Evolutionary conservation across 2,329 filamentous ascomycete species (phyloP).

Genomic region (Xylaria polymorpha): DNA sequence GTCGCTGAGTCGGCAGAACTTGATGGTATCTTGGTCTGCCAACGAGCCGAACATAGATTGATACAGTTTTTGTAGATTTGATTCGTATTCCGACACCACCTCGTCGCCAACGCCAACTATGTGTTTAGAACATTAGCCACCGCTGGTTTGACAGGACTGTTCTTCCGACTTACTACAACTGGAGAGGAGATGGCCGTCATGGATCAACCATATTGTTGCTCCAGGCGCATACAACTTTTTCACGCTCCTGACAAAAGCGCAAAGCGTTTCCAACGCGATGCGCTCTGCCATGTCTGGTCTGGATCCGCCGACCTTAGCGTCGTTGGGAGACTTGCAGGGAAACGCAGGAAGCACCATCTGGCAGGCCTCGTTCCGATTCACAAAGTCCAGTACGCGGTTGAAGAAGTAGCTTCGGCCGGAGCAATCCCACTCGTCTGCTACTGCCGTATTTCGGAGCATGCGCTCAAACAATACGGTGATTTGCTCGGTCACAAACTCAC

Average conservation of each 20-base stretch:
- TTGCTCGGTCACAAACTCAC: slow-evolving; percentile 19
- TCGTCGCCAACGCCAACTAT: slow-evolving; percentile 57
- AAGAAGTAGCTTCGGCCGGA: slow-evolving; percentile 43
- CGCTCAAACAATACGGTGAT: slow-evolving; percentile 43
- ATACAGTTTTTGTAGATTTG: slow-evolving; percentile 49
- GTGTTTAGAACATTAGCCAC: slow-evolving; percentile 10
- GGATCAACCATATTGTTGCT: slow-evolving; percentile 53
- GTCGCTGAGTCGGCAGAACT: slow-evolving; percentile 38
- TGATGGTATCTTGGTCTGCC: slow-evolving; percentile 16
- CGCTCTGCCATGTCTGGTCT: slow-evolving; percentile 53
- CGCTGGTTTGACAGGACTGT: neutral
- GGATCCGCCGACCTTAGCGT: slow-evolving; percentile 50
- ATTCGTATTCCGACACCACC: slow-evolving; percentile 47
- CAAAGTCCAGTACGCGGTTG: slow-evolving; percentile 43
- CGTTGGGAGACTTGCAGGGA: slow-evolving; percentile 55
- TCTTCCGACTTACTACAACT: slow-evolving; percentile 53
- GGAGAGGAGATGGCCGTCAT: slow-evolving; percentile 56
- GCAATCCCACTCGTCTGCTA: slow-evolving; percentile 43
- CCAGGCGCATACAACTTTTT: slow-evolving; percentile 50
- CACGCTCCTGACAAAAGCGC: slow-evolving; percentile 48
- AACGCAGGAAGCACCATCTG: slow-evolving; percentile 54
- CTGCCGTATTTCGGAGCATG: slow-evolving; percentile 42
- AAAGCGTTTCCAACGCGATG: slow-evolving; percentile 49
- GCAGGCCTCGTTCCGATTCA: slow-evolving; percentile 38
- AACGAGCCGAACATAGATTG: slow-evolving; percentile 10